Percentiles rank a stretch among this genome's conserved stretches.
Evolutionary conservation across 23 red algal genomes (phyloP).

Genomic region (Gracilaria domingensis): DNA sequence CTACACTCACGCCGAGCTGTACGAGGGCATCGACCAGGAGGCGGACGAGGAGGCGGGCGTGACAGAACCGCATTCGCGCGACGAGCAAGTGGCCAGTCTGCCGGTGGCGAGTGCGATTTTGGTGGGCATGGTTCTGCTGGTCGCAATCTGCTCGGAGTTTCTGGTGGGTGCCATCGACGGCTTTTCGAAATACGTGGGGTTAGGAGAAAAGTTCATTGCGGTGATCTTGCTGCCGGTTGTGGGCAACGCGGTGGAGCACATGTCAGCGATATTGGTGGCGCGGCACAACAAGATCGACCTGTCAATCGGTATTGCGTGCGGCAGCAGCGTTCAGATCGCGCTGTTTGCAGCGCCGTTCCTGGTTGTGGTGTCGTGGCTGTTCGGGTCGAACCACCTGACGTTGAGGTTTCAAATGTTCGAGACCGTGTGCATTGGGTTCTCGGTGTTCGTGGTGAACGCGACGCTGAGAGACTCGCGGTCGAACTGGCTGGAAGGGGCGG

Average conservation of each 20-base stretch:
- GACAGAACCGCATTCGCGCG: neutral
- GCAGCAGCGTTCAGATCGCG: constrained; percentile 96
- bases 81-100: constrained; percentile 62
- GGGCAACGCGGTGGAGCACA: constrained; percentile 96
- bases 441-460: constrained; percentile 88
- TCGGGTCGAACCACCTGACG: constrained; percentile 75
- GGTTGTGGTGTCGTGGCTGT: constrained; percentile 91
- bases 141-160: constrained; percentile 80
- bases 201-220: constrained; percentile 86
- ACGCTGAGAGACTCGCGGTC: constrained; percentile 85
- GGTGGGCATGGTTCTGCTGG: constrained; percentile 70
- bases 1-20: constrained; percentile 90
- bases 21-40: constrained; percentile 3
- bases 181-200: constrained; percentile 67
- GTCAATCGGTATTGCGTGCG: constrained; percentile 90
- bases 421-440: constrained; percentile 72
- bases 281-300: constrained; percentile 95
- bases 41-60: constrained; percentile 11
- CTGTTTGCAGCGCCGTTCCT: constrained; percentile 91
- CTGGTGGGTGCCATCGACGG: constrained; percentile 83
- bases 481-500: constrained; percentile 96
- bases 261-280: constrained; percentile 89
- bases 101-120: constrained; percentile 69
- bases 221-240: constrained; percentile 95
- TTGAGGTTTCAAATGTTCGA: constrained; percentile 88